Evolutionary conservation across 129 eudicot species (phyloP).

Genomic region (Tanacetum coccineum): DNA sequence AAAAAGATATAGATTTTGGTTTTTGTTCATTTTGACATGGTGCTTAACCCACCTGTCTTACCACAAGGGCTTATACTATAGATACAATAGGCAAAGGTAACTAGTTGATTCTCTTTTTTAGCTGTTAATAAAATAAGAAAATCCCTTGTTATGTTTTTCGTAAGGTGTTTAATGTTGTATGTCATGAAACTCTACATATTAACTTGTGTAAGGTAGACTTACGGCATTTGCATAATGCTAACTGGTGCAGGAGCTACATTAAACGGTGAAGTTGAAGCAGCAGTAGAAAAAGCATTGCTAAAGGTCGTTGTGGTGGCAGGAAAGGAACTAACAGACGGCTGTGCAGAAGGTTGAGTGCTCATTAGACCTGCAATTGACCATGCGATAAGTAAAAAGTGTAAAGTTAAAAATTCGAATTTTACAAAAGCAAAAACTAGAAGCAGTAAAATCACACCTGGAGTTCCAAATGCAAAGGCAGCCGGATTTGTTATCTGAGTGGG

Average conservation of each 20-base stretch:
- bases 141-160: neutral
- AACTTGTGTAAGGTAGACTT: constrained; percentile 26
- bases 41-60: too few species aligned
- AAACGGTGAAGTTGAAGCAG: constrained; percentile 27
- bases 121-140: neutral
- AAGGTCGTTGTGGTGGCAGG: constrained; percentile 33
- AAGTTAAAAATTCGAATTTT: neutral
- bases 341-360: constrained; percentile 33
- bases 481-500: constrained; percentile 27
- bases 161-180: neutral
- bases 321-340: constrained; percentile 36
- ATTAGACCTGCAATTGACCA: constrained; percentile 24
- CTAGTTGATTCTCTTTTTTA: neutral
- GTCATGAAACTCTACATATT: neutral
- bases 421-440: neutral
- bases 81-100: too few species aligned
- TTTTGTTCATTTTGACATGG: too few species aligned
- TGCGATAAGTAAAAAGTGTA: neutral
- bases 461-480: constrained; percentile 46
- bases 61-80: too few species aligned
- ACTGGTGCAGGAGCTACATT: constrained; percentile 27
- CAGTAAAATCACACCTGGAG: constrained; percentile 32
- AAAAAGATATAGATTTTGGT: neutral
- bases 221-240: constrained; percentile 30
- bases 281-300: constrained; percentile 38